Evolutionary conservation across 2,329 filamentous ascomycete genomes (phyloP).

Genomic region (Epicoccum sorghinum): DNA sequence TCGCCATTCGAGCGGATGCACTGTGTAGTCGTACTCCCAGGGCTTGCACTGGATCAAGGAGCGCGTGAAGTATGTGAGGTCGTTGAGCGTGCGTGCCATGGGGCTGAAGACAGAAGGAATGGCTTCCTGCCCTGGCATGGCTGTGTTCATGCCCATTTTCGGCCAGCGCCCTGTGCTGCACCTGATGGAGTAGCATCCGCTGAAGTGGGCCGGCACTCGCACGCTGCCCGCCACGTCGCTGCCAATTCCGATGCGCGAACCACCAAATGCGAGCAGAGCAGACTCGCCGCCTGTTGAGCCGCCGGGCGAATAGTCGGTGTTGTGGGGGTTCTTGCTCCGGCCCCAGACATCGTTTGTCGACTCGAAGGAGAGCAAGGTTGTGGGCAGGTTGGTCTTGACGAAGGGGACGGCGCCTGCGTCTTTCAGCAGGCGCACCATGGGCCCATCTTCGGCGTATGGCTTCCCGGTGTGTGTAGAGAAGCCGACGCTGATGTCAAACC

Average conservation of each 20-base stretch:
- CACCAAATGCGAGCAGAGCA: conserved; percentile 79
- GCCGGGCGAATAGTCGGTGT: conserved; percentile 81
- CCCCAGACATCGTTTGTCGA: conserved; percentile 84
- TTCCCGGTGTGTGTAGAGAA: conserved; percentile 77
- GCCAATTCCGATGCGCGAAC: conserved; percentile 85
- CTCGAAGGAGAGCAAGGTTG: conserved; percentile 86
- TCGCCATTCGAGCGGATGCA: conserved; percentile 85
- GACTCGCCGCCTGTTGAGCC: conserved; percentile 87
- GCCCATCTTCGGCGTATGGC: conserved; percentile 69
- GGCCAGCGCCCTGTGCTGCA: conserved; percentile 92
- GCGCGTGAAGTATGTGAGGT: conserved; percentile 83
- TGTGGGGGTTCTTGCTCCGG: conserved; percentile 80
- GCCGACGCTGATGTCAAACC: conserved; percentile 82
- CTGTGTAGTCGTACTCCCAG: conserved; percentile 86
- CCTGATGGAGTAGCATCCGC: conserved; percentile 83
- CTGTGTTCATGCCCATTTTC: conserved; percentile 80
- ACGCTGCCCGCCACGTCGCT: conserved; percentile 92
- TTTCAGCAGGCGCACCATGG: conserved; percentile 77
- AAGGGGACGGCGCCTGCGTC: conserved; percentile 89
- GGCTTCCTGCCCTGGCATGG: conserved; percentile 91
- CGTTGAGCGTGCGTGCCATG: conserved; percentile 85
- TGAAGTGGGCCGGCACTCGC: conserved; percentile 84
- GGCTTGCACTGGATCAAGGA: conserved; percentile 80
- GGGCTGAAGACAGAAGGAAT: conserved; percentile 88
- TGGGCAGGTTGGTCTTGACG: conserved; percentile 89